Evolutionary conservation across 108 stramenopile species (phyloP), one percentile per base, ranked within the genome.

Genomic region (Skeletonema marinoi): DNA sequence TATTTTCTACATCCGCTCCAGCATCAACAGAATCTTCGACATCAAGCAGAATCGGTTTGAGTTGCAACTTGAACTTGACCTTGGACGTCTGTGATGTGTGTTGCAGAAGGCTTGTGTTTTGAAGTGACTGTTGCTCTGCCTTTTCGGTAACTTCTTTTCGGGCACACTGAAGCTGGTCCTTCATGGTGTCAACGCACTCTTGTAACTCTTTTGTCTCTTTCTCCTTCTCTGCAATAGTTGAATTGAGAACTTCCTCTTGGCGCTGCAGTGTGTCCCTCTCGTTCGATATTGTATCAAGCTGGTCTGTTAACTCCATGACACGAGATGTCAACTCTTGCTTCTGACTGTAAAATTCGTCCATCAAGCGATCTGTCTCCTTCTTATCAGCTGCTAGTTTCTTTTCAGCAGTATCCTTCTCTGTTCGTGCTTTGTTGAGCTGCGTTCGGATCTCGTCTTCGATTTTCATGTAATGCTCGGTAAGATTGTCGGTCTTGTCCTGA

Each of bases 361-460:
- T 65, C 61, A 58, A 30, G 30, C 61, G 66, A 19, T 73, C 75
- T 13, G 75, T 60, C 60, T 77, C 66, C 39, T 68, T 71, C n/a
- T 73, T 31, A 2, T 68, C 42, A 2, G 68, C 30, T 35, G 44
- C 59, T 29, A 83, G 68, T 67, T 73, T 65, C 25, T 63, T 71
- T 6, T 66, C 68, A 7, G 64, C 59, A 19, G 58, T 10, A 10
- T 73, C 75, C 71, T 73, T 82, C 41, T 82, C 81, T 14, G 25
- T 30, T 50, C 75, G 81, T 33, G 70, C 65, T 60, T 0, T 76
- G 71, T 54, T 82, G 81, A n/a, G 30, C 33, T 82, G 81, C 10
- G 29, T 48, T 21, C 81, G 54, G 50, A 82, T 75, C 25, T 82
- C 71, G 30, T 82, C 75, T 72, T 82, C 81, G 48, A 82, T 82